phyloP scores from a whole-genome alignment of 1,284 basidiomycete genomes.

The Leccinum pallidistipes region DNA sequence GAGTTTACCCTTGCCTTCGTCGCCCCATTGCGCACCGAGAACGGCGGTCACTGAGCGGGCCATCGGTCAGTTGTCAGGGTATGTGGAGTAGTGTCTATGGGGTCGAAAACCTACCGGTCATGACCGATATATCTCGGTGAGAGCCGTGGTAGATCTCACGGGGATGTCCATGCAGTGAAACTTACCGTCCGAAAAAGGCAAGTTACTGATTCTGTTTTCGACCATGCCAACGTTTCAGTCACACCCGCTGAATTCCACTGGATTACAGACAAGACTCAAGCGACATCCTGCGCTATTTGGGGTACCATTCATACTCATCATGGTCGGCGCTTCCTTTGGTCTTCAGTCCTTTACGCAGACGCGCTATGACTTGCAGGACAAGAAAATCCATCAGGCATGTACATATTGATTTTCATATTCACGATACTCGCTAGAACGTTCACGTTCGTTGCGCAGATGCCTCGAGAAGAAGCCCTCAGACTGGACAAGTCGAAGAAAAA shows the following conservation, averaged over 20 bases:
- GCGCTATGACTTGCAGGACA: constrained; percentile 85
- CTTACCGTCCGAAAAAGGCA: constrained; percentile 18
- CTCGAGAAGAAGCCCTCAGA: constrained; percentile 82
- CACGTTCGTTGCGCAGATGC: constrained; percentile 47
- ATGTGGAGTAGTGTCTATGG: neutral
- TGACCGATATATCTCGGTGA: constrained; percentile 13
- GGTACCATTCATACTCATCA: constrained; percentile 82
- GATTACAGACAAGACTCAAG: constrained; percentile 47
- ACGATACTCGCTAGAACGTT: neutral
- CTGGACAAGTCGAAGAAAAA: constrained; percentile 80
- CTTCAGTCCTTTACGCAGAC: constrained; percentile 87
- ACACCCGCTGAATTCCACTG: constrained; percentile 49
- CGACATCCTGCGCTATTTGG: constrained; percentile 77
- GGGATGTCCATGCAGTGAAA: neutral
- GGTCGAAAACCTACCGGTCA: constrained; percentile 26
- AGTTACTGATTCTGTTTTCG: neutral
- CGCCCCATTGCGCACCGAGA: constrained; percentile 92
- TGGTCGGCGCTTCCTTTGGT: constrained; percentile 88
- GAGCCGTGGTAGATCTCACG: constrained; percentile 10
- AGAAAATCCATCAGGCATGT: constrained; percentile 71
- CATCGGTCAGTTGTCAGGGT: constrained; percentile 11
- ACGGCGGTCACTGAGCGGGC: constrained; percentile 62
- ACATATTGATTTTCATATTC: neutral
- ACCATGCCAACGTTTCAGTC: constrained; percentile 63
- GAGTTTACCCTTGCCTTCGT: constrained; percentile 95